Evolutionary conservation across 192 early-diverging fungal genomes (phyloP), one percentile per base, ranked within the genome.

Genomic region (Paraglomus occultum): DNA sequence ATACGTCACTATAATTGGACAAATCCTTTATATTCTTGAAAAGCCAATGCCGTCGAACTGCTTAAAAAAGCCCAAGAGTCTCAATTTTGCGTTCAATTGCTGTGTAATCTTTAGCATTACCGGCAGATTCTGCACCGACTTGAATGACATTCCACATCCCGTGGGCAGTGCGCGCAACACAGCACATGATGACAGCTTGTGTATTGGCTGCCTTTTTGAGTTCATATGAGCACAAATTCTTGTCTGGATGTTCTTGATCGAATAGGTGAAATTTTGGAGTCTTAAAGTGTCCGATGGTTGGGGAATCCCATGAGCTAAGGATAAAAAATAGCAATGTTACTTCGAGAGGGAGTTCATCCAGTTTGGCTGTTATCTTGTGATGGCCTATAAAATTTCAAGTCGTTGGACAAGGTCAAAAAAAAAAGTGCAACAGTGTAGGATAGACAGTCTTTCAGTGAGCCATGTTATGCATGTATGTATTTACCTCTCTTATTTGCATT

Each of bases 161-260:
- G 12, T 72, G 14, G 11, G 23, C 64, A 51, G 17, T 39, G 23
- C 71, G 23, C n/a, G 64, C 18, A 6, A 72, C 71, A 46, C 71
- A 72, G 44, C 61, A 62, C 61, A 72, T 46, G 22, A 72, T 63
- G 9, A 72, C 71, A 43, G 71, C 71, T 63, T 72, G 71, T 31
- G 44, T 42, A 31, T 72, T 44, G 10, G 40, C 49, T 12, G 71
- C 71, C 20, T 72, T 11, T 4, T 50, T 39, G 23, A 72, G 18
- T 18, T 20, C 51, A 52, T 67, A 72, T 44, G 10, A 1, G 45
- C 63, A 67, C 20, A 72, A 65, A 4, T 48, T 22, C 43, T 67
- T 65, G 44, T 63, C 61, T 15, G 71, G 71, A 22, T 39, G 48
- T 9, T 43, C n/a, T 67, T 64, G 44, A 55, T 72, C 71, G 43